phyloP scores from a whole-genome alignment of 2,329 filamentous ascomycete species.

The Podosphaera xanthii region DNA sequence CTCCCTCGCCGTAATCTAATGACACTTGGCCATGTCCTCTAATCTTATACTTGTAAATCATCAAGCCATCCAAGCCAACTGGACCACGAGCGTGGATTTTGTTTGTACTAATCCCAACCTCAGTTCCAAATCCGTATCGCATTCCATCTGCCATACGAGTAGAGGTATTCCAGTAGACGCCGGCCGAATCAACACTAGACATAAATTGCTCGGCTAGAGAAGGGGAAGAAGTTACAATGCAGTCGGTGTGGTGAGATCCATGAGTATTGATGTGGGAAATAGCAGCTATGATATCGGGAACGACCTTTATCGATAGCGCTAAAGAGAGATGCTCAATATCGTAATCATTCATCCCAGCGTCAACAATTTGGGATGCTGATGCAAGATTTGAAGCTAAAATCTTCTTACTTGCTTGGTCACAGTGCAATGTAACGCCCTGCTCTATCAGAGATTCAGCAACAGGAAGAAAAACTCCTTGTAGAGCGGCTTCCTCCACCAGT shows the following conservation, averaged over 20 bases:
- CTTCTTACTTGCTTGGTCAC: conserved; percentile 46
- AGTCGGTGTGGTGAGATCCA: conserved; percentile 85
- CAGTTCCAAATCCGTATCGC: conserved; percentile 91
- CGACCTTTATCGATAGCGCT: conserved; percentile 61
- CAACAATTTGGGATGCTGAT: conserved; percentile 29
- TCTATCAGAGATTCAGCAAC: conserved; percentile 52
- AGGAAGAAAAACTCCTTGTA: conserved; percentile 42
- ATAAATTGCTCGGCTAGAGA: conserved; percentile 61
- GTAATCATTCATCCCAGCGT: conserved; percentile 50
- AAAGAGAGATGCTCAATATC: conserved; percentile 77
- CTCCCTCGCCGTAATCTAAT: conserved; percentile 44
- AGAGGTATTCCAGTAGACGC: conserved; percentile 92
- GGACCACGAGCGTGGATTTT: conserved; percentile 91
- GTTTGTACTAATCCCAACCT: conserved; percentile 96
- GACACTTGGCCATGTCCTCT: conserved; percentile 67
- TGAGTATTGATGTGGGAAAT: conserved; percentile 78
- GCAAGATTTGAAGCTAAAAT: conserved; percentile 30
- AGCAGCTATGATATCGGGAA: conserved; percentile 45
- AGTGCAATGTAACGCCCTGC: conserved; percentile 63
- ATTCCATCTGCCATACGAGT: conserved; percentile 91
- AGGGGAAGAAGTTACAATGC: conserved; percentile 52
- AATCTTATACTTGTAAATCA: conserved; percentile 93
- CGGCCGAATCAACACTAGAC: conserved; percentile 64
- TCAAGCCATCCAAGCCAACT: conserved; percentile 80
- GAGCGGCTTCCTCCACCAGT: conserved; percentile 52